Evolutionary conservation across 2,329 filamentous ascomycete genomes (phyloP).

Genomic region (Boeremia exigua): DNA sequence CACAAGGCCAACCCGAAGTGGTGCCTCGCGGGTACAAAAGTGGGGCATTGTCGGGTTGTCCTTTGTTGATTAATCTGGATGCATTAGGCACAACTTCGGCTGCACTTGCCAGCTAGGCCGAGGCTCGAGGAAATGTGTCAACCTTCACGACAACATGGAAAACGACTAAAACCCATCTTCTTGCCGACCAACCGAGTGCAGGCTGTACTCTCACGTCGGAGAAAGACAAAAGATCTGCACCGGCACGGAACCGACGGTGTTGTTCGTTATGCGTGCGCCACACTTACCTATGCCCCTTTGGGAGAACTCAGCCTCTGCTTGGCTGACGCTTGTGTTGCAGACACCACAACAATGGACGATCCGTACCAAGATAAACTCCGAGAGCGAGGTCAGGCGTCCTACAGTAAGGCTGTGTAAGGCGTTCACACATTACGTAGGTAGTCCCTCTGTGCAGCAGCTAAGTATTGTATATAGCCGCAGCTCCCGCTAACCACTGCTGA

Average conservation of each 20-base stretch:
- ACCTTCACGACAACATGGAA: background rate
- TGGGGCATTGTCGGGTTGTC: slow-evolving; percentile 22
- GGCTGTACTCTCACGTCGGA: background rate
- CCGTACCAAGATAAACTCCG: background rate
- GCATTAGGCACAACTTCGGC: slow-evolving; percentile 27
- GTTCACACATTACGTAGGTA: slow-evolving; percentile 17
- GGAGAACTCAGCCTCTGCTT: slow-evolving; percentile 14
- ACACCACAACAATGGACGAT: slow-evolving; percentile 10
- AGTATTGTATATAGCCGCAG: background rate
- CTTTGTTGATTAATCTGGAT: slow-evolving; percentile 17
- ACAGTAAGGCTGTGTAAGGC: slow-evolving; percentile 11
- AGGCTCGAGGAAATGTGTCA: background rate
- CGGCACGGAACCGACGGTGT: background rate
- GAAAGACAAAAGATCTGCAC: background rate
- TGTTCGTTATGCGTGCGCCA: slow-evolving; percentile 6
- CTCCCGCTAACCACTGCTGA: background rate
- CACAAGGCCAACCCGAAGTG: slow-evolving; percentile 26
- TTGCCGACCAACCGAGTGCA: background rate
- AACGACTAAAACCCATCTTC: background rate
- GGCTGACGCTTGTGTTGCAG: slow-evolving; percentile 27
- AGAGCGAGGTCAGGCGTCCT: slow-evolving; percentile 21
- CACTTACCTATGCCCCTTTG: slow-evolving; percentile 9
- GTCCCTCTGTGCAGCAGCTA: background rate
- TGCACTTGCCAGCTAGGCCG: slow-evolving; percentile 13
- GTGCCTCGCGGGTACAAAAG: slow-evolving; percentile 22